These are phyloP conservation scores for Eucalyptus decipiens DNA, from an alignment of 345 rosid genomes.

Conservation along the genomic window DNA sequence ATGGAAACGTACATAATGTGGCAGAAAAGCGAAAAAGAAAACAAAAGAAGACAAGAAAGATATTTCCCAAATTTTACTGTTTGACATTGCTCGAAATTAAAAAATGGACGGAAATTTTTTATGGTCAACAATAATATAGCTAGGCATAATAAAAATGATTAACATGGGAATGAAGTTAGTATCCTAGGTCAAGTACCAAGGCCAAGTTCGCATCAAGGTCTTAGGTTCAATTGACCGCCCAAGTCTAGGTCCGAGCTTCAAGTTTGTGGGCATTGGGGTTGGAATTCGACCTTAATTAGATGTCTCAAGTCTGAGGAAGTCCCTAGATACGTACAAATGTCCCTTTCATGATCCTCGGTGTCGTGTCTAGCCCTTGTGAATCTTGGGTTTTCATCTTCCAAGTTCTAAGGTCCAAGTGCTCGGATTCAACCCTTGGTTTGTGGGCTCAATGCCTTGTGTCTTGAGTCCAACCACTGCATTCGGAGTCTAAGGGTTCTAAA, in stretches of 20 bases:
- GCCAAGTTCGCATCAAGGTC: not conserved
- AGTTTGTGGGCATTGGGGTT: not conserved
- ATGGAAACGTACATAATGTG: not conserved
- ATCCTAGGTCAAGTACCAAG: not conserved
- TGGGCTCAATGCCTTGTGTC: too few relatives aligned
- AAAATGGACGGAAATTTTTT: not conserved
- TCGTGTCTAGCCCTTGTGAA: not conserved
- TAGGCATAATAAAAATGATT: not conserved
- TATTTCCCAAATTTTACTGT: not conserved
- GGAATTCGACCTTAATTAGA: not conserved
- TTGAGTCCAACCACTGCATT: accelerated
- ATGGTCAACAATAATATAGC: not conserved
- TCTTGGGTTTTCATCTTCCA: not conserved
- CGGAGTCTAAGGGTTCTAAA: too few relatives aligned
- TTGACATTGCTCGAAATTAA: not conserved
- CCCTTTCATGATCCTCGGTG: not conserved
- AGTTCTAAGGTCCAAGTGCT: not conserved
- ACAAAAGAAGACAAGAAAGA: not conserved
- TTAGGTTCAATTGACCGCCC: not conserved
- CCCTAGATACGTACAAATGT: not conserved
- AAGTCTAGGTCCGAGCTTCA: not conserved
- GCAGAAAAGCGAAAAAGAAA: not conserved
- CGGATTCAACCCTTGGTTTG: not conserved
- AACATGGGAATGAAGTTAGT: not conserved
- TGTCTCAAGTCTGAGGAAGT: not conserved